Conservation (phyloP, 2,329 filamentous ascomycete species). For the Cordyceps pruinosa region DNA sequence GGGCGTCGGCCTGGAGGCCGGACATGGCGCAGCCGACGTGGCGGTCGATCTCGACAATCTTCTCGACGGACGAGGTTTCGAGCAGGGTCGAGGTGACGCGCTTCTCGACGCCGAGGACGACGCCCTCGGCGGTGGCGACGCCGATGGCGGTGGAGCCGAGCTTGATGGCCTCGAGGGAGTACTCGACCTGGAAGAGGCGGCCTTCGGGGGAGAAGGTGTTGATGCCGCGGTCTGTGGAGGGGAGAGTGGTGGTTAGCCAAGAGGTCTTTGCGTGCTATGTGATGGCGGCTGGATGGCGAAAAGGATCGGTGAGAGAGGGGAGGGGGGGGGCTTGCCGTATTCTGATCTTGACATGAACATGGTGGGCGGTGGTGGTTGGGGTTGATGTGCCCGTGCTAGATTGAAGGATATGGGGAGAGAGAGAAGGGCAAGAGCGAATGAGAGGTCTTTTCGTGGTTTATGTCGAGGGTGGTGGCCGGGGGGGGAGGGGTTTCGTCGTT, state of each 20-base stretch:
- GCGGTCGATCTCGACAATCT: constrained; percentile 98
- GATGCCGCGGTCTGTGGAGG: constrained; percentile 80
- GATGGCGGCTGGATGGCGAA: background rate
- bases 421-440: background rate
- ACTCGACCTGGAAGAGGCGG: constrained; percentile 99
- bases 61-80: constrained; percentile 96
- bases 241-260: background rate
- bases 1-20: constrained; percentile 91
- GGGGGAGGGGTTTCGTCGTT: background rate
- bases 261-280: too few species aligned
- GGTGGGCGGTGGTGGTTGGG: constrained; percentile 41
- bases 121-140: constrained; percentile 89
- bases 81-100: constrained; percentile 95
- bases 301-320: background rate
- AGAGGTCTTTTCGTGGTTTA: background rate
- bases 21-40: constrained; percentile 99
- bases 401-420: background rate
- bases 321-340: constrained; percentile 68
- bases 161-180: constrained; percentile 99
- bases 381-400: background rate
- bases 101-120: constrained; percentile 97
- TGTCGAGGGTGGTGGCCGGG: background rate
- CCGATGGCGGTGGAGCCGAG: constrained; percentile 97
- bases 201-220: constrained; percentile 99
- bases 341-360: constrained; percentile 99